Conservation (phyloP, 352 stramenopile genomes). For the Phytopythium cucurbitacearum region DNA sequence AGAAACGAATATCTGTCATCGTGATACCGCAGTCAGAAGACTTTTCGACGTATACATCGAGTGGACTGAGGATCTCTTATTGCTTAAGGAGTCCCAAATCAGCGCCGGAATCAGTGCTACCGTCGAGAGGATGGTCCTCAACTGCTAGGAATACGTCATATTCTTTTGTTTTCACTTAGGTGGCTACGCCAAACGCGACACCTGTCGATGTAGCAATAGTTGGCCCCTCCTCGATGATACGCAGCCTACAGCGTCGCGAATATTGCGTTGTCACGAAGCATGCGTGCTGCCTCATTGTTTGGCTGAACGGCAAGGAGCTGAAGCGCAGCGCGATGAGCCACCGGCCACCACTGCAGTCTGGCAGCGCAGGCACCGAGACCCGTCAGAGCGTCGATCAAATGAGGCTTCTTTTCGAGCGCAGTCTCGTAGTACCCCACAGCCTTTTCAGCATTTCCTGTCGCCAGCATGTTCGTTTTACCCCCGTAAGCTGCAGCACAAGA, state of each 20-base stretch:
- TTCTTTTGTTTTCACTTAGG: too few relatives aligned
- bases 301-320: slow-evolving; percentile 60
- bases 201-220: too few relatives aligned
- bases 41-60: too few relatives aligned
- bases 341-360: slow-evolving; percentile 54
- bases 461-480: background rate
- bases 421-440: slow-evolving; percentile 57
- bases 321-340: slow-evolving; percentile 51
- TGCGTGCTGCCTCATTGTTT: slow-evolving; percentile 50
- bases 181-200: too few relatives aligned
- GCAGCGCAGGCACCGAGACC: slow-evolving; percentile 73
- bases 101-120: too few relatives aligned
- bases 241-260: slow-evolving; percentile 33
- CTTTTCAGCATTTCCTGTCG: slow-evolving; percentile 39
- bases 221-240: too few relatives aligned
- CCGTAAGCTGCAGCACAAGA: slow-evolving; percentile 2
- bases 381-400: slow-evolving; percentile 62
- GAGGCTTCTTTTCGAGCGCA: slow-evolving; percentile 62
- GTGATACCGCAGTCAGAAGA: too few relatives aligned
- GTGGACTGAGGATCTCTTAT: too few relatives aligned
- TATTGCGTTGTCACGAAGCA: slow-evolving; percentile 68
- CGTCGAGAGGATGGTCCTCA: too few relatives aligned
- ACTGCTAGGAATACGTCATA: too few relatives aligned
- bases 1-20: too few relatives aligned
- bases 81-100: too few relatives aligned